Evolutionary conservation across 2,329 filamentous ascomycete species (phyloP), one percentile per base, ranked within the genome.

Genomic region (Ceratocystis diversiconidia): DNA sequence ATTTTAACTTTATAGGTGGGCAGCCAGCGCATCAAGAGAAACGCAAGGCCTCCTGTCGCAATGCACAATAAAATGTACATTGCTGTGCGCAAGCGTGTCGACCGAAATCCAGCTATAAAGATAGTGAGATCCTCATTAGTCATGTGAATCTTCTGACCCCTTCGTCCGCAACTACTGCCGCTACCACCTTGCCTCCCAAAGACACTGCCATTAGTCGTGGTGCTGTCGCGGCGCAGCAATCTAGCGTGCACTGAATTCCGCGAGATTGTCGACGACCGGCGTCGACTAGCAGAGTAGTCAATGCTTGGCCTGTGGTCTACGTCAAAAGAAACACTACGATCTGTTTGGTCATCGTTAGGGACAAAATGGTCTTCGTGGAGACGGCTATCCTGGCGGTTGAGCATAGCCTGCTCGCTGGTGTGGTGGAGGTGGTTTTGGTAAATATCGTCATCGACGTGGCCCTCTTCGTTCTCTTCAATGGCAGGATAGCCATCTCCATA

Each of bases 111-210:
- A 28, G 92, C 90, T 72, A 97, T 85, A 32, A 92, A 92, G 71
- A 96, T 91, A 0, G 91, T 96, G 69, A 99, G 79, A 74, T 99
- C 94, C 74, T 99, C 94, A 52, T 90, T 95, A 67, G 85, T 80
- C 75, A 99, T 91, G 75, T 96, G 94, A 28, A 96, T 82, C 76
- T 96, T 97, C 74, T 99, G 94, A 71, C 82, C 95, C 32, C 41
- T n/a, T 57, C 64, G 55, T 17, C 52, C 55, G 15, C 15, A 30
- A 7, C 52, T 30, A 4, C 64, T 61, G 17, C 52, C 55, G 12
- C 28, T 36, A 7, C 52, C 52, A 5, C 62, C 57, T 22, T 82
- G 79, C 66, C 89, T 84, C 52, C 84, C 83, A 10, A 82, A 83
- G 50, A 80, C 80, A 71, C 88, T 90, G 36, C 79, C 80, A 69